Evolutionary conservation across 2,329 filamentous ascomycete genomes (phyloP).

Genomic region (Clarireedia paspali): DNA sequence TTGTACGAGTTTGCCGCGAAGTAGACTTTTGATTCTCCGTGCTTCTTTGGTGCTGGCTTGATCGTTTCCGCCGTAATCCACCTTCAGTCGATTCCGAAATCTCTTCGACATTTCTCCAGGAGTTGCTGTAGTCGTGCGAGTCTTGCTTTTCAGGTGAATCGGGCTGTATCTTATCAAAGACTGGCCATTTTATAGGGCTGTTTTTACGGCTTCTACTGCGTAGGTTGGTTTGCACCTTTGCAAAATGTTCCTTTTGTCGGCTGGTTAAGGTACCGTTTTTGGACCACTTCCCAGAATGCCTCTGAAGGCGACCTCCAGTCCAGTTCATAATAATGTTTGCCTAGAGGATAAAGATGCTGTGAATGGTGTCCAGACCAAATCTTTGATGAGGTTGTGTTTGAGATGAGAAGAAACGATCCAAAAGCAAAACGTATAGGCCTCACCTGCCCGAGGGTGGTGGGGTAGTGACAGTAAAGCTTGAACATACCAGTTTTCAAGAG

Average conservation of each 20-base stretch:
- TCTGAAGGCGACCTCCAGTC: slow-evolving; percentile 40
- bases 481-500: no score
- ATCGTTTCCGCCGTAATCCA: not conserved
- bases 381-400: not conserved
- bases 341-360: not conserved
- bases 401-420: not conserved
- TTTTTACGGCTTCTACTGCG: slow-evolving; percentile 25
- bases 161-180: slow-evolving; percentile 12
- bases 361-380: not conserved
- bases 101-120: not conserved
- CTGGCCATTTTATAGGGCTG: slow-evolving; percentile 23
- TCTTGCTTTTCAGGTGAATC: slow-evolving; percentile 2
- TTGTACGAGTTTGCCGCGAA: not conserved
- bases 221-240: slow-evolving; percentile 33
- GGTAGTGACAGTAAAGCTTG: no score
- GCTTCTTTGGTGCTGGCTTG: not conserved
- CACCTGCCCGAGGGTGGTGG: no score
- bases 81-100: not conserved
- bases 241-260: slow-evolving; percentile 42
- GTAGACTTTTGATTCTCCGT: not conserved
- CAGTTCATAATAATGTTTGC: slow-evolving; percentile 36
- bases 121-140: not conserved
- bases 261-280: slow-evolving; percentile 17
- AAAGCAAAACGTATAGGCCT: no score
- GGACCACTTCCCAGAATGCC: slow-evolving; percentile 31